These are phyloP conservation scores for Sordariomycetes sp. DNA, from an alignment of 2,329 filamentous ascomycete genomes.

Conservation along the genomic window DNA sequence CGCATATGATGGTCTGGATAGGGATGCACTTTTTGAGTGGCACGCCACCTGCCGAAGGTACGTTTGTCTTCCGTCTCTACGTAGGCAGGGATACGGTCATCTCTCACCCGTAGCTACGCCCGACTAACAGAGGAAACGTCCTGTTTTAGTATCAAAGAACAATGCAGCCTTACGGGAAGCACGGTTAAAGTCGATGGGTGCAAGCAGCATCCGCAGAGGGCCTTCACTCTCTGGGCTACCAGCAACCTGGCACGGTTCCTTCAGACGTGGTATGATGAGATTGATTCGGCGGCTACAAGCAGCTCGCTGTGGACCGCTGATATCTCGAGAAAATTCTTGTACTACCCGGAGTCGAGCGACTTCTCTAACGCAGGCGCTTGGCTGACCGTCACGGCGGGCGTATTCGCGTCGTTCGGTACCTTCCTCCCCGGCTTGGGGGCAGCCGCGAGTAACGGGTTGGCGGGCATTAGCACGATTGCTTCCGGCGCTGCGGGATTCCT, in stretches of 20 bases:
- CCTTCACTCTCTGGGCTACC: background rate
- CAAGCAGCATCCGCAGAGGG: background rate
- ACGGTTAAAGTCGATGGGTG: background rate
- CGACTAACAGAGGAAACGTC: too few species aligned
- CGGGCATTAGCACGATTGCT: background rate
- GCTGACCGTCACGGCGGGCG: too few species aligned
- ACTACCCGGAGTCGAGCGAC: too few species aligned
- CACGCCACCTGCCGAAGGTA: too few species aligned
- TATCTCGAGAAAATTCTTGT: background rate
- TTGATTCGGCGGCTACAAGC: background rate
- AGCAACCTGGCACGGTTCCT: background rate
- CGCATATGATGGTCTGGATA: too few species aligned
- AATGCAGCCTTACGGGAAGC: background rate
- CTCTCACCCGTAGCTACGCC: too few species aligned
- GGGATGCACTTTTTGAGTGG: too few species aligned
- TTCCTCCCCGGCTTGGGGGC: too few species aligned
- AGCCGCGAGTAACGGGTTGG: background rate
- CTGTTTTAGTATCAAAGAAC: background rate
- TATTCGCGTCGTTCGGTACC: too few species aligned
- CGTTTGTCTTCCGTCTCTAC: too few species aligned
- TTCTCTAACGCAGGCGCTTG: too few species aligned
- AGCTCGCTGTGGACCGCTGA: background rate
- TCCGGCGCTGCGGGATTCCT: background rate
- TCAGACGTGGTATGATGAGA: background rate
- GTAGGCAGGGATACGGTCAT: too few species aligned